phyloP scores from a whole-genome alignment of 495 filamentous ascomycete species.

The Penicillium ochrochloron region DNA sequence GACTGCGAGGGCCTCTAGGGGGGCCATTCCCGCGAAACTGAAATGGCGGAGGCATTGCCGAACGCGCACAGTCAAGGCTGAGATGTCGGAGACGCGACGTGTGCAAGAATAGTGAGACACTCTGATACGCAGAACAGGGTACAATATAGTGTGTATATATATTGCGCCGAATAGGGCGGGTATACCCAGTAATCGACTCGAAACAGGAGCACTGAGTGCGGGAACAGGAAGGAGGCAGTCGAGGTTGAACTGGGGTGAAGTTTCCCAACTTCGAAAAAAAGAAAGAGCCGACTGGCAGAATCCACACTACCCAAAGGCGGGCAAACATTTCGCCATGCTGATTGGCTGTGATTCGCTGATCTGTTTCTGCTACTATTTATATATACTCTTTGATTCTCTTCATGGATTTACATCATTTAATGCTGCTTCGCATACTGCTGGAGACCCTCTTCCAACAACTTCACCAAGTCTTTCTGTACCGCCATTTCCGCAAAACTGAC shows the following conservation, averaged over 20 bases:
- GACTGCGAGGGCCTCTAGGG: constrained; percentile 1
- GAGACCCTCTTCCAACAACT: constrained; percentile 32
- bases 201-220: not conserved
- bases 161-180: not conserved
- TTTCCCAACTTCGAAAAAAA: not conserved
- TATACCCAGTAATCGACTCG: not conserved
- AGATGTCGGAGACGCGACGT: constrained; percentile 2
- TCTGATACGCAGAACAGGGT: no score
- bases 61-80: constrained; percentile 11
- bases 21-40: constrained; percentile 44
- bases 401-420: not conserved
- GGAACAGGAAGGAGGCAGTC: not conserved
- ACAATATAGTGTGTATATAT: not conserved
- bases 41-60: constrained; percentile 38
- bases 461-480: constrained; percentile 46
- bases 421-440: not conserved
- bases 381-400: no score
- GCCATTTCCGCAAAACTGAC: constrained; percentile 69
- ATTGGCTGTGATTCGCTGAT: not conserved
- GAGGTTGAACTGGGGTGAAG: not conserved
- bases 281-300: not conserved
- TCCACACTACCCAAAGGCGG: constrained; percentile 13
- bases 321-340: not conserved
- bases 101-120: not conserved
- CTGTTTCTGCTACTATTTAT: no score